These are phyloP conservation scores for Pontederia paniculata DNA, from an alignment of 176 grass and related monocot species.

Conservation along the genomic window DNA sequence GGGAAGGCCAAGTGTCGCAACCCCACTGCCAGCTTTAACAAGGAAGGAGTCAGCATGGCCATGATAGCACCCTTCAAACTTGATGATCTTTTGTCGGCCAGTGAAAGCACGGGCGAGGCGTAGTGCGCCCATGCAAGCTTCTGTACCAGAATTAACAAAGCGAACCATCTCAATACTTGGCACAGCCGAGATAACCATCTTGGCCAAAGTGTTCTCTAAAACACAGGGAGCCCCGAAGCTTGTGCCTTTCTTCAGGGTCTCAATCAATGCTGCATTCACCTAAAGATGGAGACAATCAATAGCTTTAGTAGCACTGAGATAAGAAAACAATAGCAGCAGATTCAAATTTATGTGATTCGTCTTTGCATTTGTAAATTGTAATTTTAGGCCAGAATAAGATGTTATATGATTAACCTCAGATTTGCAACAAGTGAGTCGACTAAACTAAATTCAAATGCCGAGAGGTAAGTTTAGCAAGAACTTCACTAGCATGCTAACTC, in stretches of 20 bases:
- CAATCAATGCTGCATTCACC: slow-evolving; percentile 73
- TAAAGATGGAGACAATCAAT: slow-evolving; percentile 5
- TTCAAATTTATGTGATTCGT: background rate
- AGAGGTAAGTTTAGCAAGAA: no score
- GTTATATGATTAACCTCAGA: no score
- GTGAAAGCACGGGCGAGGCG: slow-evolving; percentile 75
- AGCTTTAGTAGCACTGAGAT: background rate
- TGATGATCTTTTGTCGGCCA: no score
- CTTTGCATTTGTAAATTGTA: no score
- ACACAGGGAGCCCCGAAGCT: slow-evolving; percentile 82
- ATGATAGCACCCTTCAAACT: slow-evolving; percentile 91
- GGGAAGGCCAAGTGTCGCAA: slow-evolving; percentile 82
- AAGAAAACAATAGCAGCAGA: background rate
- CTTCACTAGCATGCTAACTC: no score
- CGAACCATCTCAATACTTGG: slow-evolving; percentile 83
- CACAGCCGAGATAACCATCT: slow-evolving; percentile 80
- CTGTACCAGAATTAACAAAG: slow-evolving; percentile 90
- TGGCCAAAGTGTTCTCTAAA: slow-evolving; percentile 62
- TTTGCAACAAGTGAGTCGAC: no score
- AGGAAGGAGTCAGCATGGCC: slow-evolving; percentile 86
- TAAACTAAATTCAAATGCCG: no score
- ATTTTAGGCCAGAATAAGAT: no score
- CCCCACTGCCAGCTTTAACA: slow-evolving; percentile 79
- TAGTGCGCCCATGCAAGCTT: slow-evolving; percentile 86
- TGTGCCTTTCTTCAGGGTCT: slow-evolving; percentile 90